Evolutionary conservation across 805 yeast species (phyloP), one percentile per base, ranked within the genome.

Genomic region (Soucietia sequanensis): DNA sequence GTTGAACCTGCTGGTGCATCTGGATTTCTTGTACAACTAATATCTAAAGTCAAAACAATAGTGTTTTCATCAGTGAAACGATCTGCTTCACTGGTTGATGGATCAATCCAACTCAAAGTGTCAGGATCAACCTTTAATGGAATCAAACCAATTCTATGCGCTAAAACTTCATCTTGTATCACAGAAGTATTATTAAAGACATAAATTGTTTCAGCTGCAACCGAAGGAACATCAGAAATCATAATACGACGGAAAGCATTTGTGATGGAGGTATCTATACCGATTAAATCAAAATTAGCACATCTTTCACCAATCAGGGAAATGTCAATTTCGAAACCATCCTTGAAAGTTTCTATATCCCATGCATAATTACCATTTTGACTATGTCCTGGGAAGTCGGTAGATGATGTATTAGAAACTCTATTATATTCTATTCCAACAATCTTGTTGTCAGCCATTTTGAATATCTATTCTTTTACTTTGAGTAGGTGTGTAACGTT

Each of bases 231-330:
- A 59, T 93, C 99, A 1, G 97, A 78, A 36, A 93, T 81, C 98
- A 93, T 90, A 50, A 93, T 85, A 55, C 99, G 83, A 57, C 99
- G 82, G 65, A 91, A 89, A 0, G 99, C 97, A 67, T 93, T 93
- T 29, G 98, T 90, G 38, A 93, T 70, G 9, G 98, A 86, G 1
- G 98, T 85, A 60, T 93, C 99, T 33, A 90, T 65, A 51, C 87
- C 82, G 38, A 85, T 65, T 44, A 93, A 69, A 60, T 93, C 99
- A 52, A 93, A 93, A 60, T 87, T 88, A 38, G 91, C 88, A 20
- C 71, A 65, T 57, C 90, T 75, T 39, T 81, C 84, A 30, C 77
- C 71, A 39, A 81, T 64, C 50, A 78, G 76, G 6, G 81, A 67
- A 45, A 91, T 78, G 41, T 81, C 69, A 42, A 91, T 77, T 41